A percentile compares a stretch with the other conserved stretches of the same genome.
Evolutionary conservation across 2,329 filamentous ascomycete species (phyloP).

Genomic region (Biscogniauxia sp.): DNA sequence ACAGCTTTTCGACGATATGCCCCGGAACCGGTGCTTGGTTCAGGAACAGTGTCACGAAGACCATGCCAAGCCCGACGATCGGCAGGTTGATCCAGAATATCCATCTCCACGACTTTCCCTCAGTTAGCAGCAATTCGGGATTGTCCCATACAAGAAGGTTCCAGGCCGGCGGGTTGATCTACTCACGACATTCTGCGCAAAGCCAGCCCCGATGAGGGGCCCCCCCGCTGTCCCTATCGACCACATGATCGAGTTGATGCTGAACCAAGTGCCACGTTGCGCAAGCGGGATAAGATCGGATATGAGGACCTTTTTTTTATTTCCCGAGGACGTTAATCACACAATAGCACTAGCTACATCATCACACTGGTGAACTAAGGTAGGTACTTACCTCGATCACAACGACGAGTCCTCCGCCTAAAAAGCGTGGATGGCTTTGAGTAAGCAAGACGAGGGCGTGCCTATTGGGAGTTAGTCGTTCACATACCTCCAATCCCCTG

Average conservation of each 20-base stretch:
- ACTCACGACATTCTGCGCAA: constrained; percentile 43
- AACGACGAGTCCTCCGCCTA: constrained; percentile 43
- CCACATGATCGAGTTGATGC: constrained; percentile 32
- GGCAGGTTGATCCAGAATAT: constrained; percentile 66
- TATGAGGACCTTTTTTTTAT: constrained; percentile 25
- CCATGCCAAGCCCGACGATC: constrained; percentile 47
- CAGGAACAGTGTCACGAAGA: constrained; percentile 51
- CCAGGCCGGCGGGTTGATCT: not conserved
- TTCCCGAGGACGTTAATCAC: not conserved
- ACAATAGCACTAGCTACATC: constrained; percentile 1
- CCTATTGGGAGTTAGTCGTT: not conserved
- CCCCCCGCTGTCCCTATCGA: constrained; percentile 53
- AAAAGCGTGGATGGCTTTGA: not conserved
- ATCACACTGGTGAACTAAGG: not conserved
- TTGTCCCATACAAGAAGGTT: no score
- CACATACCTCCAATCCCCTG: constrained; percentile 11
- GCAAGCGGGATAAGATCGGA: constrained; percentile 38
- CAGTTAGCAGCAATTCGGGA: not conserved
- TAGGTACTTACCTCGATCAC: constrained; percentile 37
- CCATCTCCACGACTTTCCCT: constrained; percentile 52
- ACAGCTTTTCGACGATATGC: constrained; percentile 47
- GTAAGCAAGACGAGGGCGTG: not conserved
- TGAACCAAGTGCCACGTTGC: constrained; percentile 35
- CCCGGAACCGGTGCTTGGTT: constrained; percentile 47
- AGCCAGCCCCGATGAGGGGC: constrained; percentile 52